Evolutionary conservation across 176 grass and related monocot genomes (phyloP).

Genomic region (Zoysia pacifica): DNA sequence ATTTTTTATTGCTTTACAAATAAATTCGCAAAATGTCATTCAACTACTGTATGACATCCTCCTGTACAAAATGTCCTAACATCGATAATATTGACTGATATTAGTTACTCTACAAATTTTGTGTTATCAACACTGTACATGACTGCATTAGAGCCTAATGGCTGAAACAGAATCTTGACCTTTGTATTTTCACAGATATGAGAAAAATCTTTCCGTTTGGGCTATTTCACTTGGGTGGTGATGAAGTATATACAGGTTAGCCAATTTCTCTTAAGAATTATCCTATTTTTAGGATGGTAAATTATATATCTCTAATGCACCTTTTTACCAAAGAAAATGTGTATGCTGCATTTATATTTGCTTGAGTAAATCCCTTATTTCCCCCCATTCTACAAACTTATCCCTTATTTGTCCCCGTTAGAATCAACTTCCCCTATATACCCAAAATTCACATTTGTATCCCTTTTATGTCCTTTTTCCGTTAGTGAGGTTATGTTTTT

Average conservation of each 20-base stretch:
- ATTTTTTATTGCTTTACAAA: constrained; percentile 6
- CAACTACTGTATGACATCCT: constrained; percentile 20
- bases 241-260: constrained; percentile 99
- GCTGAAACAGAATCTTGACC: neutral
- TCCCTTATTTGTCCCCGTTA: too few species aligned
- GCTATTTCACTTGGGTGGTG: constrained; percentile 93
- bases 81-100: constrained; percentile 13
- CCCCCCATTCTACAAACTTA: too few species aligned
- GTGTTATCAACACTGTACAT: neutral
- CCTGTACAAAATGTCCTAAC: constrained; percentile 11
- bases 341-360: neutral
- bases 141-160: constrained; percentile 14
- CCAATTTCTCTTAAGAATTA: constrained; percentile 3
- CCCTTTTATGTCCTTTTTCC: too few species aligned
- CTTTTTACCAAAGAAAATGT: neutral
- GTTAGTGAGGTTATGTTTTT: too few species aligned
- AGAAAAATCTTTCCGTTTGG: constrained; percentile 94
- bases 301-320: neutral
- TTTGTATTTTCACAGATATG: constrained; percentile 73
- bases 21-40: constrained; percentile 15
- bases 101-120: constrained; percentile 5
- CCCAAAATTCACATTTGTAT: too few species aligned
- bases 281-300: neutral
- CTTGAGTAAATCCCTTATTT: neutral
- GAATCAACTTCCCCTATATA: too few species aligned